Evolutionary conservation across 306 rosid species (phyloP).

Genomic region (Quillaja saponaria): DNA sequence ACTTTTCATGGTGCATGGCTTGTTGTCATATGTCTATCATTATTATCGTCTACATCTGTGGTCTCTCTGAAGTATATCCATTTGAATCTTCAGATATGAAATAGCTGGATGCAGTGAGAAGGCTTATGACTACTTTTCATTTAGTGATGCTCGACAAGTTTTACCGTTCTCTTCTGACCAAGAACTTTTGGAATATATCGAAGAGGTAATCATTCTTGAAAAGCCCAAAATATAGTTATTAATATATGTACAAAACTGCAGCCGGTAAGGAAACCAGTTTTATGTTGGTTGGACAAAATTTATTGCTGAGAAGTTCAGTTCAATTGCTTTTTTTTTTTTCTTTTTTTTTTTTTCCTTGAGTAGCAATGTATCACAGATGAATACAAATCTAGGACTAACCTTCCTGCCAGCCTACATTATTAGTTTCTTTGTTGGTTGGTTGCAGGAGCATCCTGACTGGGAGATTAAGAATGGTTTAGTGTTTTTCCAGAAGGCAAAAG

Average conservation of each 20-base stretch:
- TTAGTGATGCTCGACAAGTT: constrained; percentile 73
- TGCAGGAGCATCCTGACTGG: constrained; percentile 96
- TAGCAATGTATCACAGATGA: background rate
- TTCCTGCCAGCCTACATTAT: background rate
- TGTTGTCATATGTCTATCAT: background rate
- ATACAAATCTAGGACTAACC: background rate
- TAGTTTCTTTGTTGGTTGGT: background rate
- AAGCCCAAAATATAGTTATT: background rate
- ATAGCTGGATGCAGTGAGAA: constrained; percentile 98
- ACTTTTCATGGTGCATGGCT: background rate
- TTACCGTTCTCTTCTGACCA: constrained; percentile 68
- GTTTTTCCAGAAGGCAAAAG: constrained; percentile 83
- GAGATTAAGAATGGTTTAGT: constrained; percentile 65
- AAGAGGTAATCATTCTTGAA: constrained; percentile 54
- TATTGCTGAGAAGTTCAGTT: too few species aligned
- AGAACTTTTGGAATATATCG: constrained; percentile 65
- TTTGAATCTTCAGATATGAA: constrained; percentile 69
- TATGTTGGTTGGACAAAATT: background rate
- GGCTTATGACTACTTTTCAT: constrained; percentile 84
- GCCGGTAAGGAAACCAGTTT: background rate
- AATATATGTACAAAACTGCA: too few species aligned
- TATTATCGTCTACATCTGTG: background rate
- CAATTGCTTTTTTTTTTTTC: background rate
- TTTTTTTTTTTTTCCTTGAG: too few species aligned
- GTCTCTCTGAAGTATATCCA: constrained; percentile 25